Evolutionary conservation across 176 grass and related monocot species (phyloP), one percentile per base, ranked within the genome.

Genomic region (Aegilops sharonensis): DNA sequence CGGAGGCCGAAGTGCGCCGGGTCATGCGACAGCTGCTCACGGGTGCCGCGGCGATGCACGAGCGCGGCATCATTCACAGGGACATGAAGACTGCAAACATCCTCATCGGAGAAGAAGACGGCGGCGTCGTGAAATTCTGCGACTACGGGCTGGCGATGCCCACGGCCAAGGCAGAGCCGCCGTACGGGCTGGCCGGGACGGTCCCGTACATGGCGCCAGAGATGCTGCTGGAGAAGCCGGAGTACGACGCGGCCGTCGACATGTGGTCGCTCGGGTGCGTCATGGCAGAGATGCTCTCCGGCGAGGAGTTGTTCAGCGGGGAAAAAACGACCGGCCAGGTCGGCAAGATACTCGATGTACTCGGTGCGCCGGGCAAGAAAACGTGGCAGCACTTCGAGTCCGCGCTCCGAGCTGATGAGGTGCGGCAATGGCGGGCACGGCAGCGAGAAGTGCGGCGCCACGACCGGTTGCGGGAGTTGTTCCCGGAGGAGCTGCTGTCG

Each of bases 251-350:
- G 48, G 40, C 11, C 25, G 72, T 85, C 6, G 89, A 91, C 77
- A 12, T 77, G 86, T 88, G 85, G 86, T 91, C 85, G 60, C 67
- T 88, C 5, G 85, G 85, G 17, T 91, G 86, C 61, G 80, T 88
- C 63, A 88, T 91, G 86, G 90, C 86, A 2, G 78, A 88, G 77
- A 79, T 91, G 31, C 77, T 91, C 20, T 76, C 80, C 12, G 79
- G 78, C 59, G 13, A 82, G 40, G 60, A 2, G 64, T 11, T 76
- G 21, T 88, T 88, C 57, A 10, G 27, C 0, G 29, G 43, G 13
- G 32, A 15, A 3, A 43, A 40, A n/a, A 40, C 75, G 70, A 67
- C 35, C 1, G 68, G 81, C 40, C 57, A 81, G 43, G 36, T 85
- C 64, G 12, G 37, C 6, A 81, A 77, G 68, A 81, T 82, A 64